These are phyloP conservation scores for Fomitopsis betulina DNA, from an alignment of 1,284 basidiomycete genomes.

Conservation along the genomic window DNA sequence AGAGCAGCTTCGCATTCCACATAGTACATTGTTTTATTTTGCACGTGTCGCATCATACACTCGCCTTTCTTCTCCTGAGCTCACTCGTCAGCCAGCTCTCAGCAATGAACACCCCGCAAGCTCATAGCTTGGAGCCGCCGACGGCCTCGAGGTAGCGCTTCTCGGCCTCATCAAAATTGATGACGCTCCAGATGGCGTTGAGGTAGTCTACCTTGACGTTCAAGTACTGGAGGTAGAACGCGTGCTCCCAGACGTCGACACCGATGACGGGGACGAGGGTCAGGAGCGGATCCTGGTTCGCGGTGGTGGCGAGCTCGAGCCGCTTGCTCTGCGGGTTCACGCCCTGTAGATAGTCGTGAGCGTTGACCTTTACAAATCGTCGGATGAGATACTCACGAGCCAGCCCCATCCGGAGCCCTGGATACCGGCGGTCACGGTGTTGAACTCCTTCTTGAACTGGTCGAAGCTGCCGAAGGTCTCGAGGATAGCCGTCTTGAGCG, in stretches of 20 bases:
- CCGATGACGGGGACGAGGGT: slow-evolving; percentile 77
- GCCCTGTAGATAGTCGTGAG: slow-evolving; percentile 38
- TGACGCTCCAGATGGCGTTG: slow-evolving; percentile 78
- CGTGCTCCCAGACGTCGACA: slow-evolving; percentile 87
- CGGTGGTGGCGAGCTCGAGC: slow-evolving; percentile 74
- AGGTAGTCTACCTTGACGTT: slow-evolving; percentile 74
- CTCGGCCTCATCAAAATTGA: slow-evolving; percentile 81
- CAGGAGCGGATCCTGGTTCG: slow-evolving; percentile 89
- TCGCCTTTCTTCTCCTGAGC: too few species aligned
- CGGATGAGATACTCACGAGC: slow-evolving; percentile 53
- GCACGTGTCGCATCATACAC: too few species aligned
- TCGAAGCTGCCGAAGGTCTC: slow-evolving; percentile 84
- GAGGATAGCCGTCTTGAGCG: slow-evolving; percentile 79
- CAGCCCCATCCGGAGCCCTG: slow-evolving; percentile 95
- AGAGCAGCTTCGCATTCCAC: too few species aligned
- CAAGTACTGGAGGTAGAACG: slow-evolving; percentile 76
- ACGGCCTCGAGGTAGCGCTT: slow-evolving; percentile 52
- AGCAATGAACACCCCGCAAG: not conserved
- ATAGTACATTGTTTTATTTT: too few species aligned
- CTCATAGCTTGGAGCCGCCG: slow-evolving; percentile 9
- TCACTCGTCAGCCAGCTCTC: too few species aligned
- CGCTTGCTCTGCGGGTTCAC: slow-evolving; percentile 56
- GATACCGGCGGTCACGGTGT: slow-evolving; percentile 76
- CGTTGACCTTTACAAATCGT: not conserved
- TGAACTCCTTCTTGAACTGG: slow-evolving; percentile 73